Percentiles rank a stretch among this genome's conserved stretches.
Conservation (phyloP, 768 basidiomycete species). For the Termitomyces sp. region DNA sequence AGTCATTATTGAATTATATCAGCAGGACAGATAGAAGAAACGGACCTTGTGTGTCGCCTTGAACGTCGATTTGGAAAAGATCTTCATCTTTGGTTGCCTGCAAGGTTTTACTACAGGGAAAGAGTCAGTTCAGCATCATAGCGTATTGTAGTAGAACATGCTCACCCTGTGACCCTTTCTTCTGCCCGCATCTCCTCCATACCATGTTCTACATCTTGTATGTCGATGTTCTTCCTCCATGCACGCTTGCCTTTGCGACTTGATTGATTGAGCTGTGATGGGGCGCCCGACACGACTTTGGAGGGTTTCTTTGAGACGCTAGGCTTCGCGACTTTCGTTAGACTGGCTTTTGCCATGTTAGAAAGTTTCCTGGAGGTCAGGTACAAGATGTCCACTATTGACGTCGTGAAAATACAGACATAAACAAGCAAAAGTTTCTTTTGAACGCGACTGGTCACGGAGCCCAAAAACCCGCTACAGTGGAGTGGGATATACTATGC, state of each 20-base stretch:
- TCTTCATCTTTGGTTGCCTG: constrained; percentile 67
- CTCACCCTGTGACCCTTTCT: constrained; percentile 75
- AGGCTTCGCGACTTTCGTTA: neutral
- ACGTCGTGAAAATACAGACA: neutral
- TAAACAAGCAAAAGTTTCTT: constrained; percentile 1
- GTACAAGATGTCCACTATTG: neutral
- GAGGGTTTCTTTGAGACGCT: constrained; percentile 7
- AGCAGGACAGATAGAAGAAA: constrained; percentile 1
- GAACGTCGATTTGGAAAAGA: constrained; percentile 75
- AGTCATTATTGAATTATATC: neutral
- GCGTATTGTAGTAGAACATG: neutral
- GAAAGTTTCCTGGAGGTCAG: neutral
- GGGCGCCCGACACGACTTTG: constrained; percentile 41
- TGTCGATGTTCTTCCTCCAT: constrained; percentile 91
- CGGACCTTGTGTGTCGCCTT: constrained; percentile 71
- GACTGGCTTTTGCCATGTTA: constrained; percentile 8
- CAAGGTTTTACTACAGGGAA: constrained; percentile 42
- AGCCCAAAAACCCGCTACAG: neutral
- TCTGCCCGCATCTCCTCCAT: constrained; percentile 76
- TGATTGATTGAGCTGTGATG: constrained; percentile 58
- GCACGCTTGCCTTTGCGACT: constrained; percentile 89
- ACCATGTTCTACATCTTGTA: constrained; percentile 70
- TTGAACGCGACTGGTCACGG: neutral
- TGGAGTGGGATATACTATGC: neutral
- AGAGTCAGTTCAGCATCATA: neutral